A percentile compares a stretch with the other conserved stretches of the same genome.
These are phyloP conservation scores for Erodium trifolium DNA, from an alignment of 441 rosid genomes.

Conservation along the genomic window DNA sequence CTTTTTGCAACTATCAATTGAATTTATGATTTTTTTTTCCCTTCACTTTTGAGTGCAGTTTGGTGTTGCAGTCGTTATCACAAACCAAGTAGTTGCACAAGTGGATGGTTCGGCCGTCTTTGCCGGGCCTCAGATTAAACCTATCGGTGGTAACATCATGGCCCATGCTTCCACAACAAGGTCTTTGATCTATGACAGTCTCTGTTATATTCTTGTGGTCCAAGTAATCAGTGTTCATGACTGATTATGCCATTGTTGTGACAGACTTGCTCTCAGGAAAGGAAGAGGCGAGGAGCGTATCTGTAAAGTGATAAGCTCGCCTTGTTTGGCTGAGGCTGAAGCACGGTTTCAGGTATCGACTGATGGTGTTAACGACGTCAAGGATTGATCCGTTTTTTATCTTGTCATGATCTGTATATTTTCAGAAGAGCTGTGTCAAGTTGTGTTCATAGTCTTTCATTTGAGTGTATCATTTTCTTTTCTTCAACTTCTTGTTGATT, in stretches of 20 bases:
- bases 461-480: not conserved
- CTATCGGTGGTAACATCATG: conserved; percentile 93
- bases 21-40: no score
- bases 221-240: not conserved
- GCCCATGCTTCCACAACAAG: conserved; percentile 71
- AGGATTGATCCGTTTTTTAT: not conserved
- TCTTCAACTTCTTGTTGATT: not conserved
- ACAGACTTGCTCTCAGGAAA: not conserved
- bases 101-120: conserved; percentile 93
- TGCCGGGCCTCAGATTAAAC: conserved; percentile 95
- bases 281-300: not conserved
- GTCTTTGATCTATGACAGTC: not conserved
- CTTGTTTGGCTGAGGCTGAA: not conserved
- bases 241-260: not conserved
- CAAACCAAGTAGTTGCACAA: conserved; percentile 95
- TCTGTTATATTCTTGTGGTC: not conserved
- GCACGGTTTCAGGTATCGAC: not conserved
- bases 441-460: not conserved
- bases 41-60: conserved; percentile 37
- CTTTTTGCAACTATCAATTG: no score
- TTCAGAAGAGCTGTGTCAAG: not conserved
- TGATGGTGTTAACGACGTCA: not conserved
- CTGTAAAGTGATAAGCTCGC: not conserved
- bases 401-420: not conserved
- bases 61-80: conserved; percentile 87